Evolutionary conservation across 2,329 filamentous ascomycete genomes (phyloP).

Genomic region (Ascochyta rabiei): DNA sequence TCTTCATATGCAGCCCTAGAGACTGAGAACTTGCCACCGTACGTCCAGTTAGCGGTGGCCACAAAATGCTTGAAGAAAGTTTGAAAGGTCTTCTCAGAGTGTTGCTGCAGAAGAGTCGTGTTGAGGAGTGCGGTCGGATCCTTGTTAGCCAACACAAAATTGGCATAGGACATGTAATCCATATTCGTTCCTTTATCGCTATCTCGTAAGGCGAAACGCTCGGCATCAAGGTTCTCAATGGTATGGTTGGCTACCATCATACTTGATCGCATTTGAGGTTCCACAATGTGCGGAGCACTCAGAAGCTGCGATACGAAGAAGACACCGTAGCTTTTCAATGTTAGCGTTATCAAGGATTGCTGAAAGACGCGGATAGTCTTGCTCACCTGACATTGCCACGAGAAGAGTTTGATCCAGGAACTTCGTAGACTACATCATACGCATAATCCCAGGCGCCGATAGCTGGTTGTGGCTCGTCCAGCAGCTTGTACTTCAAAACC

Average conservation of each 20-base stretch:
- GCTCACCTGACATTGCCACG: neutral
- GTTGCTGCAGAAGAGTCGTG: neutral
- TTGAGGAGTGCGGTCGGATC: constrained; percentile 23
- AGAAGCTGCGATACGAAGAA: constrained; percentile 5
- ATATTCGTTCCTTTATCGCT: constrained; percentile 27
- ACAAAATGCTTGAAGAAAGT: constrained; percentile 36
- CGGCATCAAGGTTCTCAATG: constrained; percentile 2
- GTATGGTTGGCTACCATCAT: neutral
- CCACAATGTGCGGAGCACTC: constrained; percentile 1
- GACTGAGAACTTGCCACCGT: constrained; percentile 13
- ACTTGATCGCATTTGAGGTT: neutral
- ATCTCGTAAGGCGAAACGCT: constrained; percentile 30
- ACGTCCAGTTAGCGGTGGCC: constrained; percentile 13
- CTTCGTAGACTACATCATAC: neutral
- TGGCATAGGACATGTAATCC: constrained; percentile 37
- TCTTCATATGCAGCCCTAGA: constrained; percentile 16
- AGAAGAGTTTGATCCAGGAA: neutral
- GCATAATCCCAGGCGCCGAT: neutral
- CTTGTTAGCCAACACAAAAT: constrained; percentile 23
- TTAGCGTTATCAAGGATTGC: neutral
- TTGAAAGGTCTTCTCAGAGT: constrained; percentile 26
- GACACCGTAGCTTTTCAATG: neutral
- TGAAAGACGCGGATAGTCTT: no score
- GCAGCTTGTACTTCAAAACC: constrained; percentile 16
- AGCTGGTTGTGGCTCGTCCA: constrained; percentile 1